Percentiles rank a stretch among this genome's conserved stretches.
Evolutionary conservation across 1,139 yeast genomes (phyloP).

Genomic region (Geotrichum reessii): DNA sequence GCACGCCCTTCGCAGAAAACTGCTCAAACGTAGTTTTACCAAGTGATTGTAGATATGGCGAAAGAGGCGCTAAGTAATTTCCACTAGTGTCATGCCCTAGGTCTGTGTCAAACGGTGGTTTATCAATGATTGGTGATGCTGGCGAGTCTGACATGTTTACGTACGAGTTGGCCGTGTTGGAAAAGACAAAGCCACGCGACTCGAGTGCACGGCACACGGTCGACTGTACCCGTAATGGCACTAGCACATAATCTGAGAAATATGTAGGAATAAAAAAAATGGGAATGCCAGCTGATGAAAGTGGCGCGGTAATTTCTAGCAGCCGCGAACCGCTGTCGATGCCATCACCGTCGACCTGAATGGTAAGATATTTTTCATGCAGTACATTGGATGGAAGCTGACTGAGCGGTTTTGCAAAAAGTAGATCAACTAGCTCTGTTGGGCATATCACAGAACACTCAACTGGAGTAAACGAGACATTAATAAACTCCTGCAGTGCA

Average conservation of each 20-base stretch:
- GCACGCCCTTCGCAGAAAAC: slow-evolving; percentile 30
- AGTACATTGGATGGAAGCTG: slow-evolving; percentile 34
- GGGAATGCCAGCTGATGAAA: slow-evolving; percentile 53
- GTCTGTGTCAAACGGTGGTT: not conserved
- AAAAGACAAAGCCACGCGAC: slow-evolving; percentile 42
- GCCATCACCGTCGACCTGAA: slow-evolving; percentile 62
- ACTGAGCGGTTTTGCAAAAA: slow-evolving; percentile 40
- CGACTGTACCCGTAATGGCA: slow-evolving; percentile 45
- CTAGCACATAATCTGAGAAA: slow-evolving; percentile 60
- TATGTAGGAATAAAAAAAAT: slow-evolving; percentile 61
- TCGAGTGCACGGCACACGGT: slow-evolving; percentile 46
- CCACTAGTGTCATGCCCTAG: not conserved
- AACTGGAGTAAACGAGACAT: slow-evolving; percentile 51
- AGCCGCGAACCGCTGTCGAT: slow-evolving; percentile 51
- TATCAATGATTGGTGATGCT: slow-evolving; percentile 5
- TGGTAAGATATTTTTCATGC: slow-evolving; percentile 45
- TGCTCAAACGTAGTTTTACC: slow-evolving; percentile 40
- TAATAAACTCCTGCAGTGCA: slow-evolving; percentile 41
- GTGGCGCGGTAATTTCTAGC: slow-evolving; percentile 54
- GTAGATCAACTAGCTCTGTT: slow-evolving; percentile 35
- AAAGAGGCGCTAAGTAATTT: slow-evolving; percentile 10
- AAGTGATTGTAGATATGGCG: slow-evolving; percentile 22
- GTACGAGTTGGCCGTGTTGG: slow-evolving; percentile 36
- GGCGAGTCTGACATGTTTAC: slow-evolving; percentile 17
- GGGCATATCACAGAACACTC: slow-evolving; percentile 55